A percentile compares a stretch with the other conserved stretches of the same genome.
Conservation (phyloP, 148 eudicot species). For the Cornus controversa region DNA sequence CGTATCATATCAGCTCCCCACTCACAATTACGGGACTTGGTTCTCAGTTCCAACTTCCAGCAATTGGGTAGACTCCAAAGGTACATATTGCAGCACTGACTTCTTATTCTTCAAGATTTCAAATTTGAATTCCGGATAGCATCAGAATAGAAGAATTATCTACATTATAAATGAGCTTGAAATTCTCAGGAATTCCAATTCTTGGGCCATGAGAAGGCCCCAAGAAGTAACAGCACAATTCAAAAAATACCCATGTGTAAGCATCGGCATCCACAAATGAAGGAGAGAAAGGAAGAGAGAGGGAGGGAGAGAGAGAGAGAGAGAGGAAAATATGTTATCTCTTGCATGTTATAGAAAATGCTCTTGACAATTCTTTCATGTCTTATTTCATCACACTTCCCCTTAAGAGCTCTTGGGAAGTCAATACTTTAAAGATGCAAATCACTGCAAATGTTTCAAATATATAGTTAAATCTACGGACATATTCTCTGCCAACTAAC, state of each 20-base stretch:
- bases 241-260: background rate
- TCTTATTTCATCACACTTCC: no score
- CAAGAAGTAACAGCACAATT: background rate
- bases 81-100: background rate
- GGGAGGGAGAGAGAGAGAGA: background rate
- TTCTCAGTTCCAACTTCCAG: background rate
- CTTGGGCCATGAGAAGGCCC: background rate
- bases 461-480: no score
- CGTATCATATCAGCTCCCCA: background rate
- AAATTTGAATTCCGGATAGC: background rate
- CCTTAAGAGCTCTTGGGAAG: no score
- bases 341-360: background rate
- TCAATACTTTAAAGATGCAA: no score
- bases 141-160: background rate
- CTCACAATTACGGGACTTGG: background rate
- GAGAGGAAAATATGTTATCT: background rate
- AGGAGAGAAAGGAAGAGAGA: no score
- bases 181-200: background rate
- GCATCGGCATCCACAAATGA: background rate
- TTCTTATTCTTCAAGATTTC: conserved; percentile 3
- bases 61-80: background rate
- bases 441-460: no score
- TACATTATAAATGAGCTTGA: background rate
- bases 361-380: background rate
- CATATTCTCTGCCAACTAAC: no score